Conservation (phyloP, 257 asterid genomes). For the Misopates orontium region DNA sequence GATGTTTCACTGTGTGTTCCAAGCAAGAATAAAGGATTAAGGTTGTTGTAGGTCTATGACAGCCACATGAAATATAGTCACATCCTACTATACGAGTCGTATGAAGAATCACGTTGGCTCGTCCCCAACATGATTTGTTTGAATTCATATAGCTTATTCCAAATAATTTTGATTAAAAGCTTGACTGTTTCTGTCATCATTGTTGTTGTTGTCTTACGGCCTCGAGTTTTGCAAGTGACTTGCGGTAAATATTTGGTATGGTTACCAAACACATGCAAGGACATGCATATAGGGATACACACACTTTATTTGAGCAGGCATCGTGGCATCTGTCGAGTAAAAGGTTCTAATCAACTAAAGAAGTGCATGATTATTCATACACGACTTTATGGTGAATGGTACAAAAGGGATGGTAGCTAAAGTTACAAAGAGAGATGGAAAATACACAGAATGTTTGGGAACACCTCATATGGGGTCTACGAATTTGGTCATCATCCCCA, state of each 20-base stretch:
- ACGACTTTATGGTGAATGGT: slow-evolving; percentile 39
- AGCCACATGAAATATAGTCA: too few relatives aligned
- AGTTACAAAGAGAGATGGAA: slow-evolving; percentile 25
- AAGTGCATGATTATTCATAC: slow-evolving; percentile 43
- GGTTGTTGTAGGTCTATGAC: too few relatives aligned
- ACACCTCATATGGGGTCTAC: slow-evolving; percentile 53
- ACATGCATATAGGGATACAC: slow-evolving; percentile 28
- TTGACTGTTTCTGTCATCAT: too few relatives aligned
- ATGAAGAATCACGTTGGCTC: too few relatives aligned
- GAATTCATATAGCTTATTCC: neutral
- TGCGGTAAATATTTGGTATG: neutral
- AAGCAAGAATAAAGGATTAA: too few relatives aligned
- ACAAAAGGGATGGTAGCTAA: slow-evolving; percentile 44
- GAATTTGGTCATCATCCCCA: slow-evolving; percentile 38
- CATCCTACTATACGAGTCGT: too few relatives aligned
- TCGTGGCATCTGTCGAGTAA: slow-evolving; percentile 40
- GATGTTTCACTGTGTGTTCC: too few relatives aligned
- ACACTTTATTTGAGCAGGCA: slow-evolving; percentile 33
- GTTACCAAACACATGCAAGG: slow-evolving; percentile 13
- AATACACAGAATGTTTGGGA: slow-evolving; percentile 44
- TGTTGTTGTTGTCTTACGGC: neutral
- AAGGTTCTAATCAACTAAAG: slow-evolving; percentile 39
- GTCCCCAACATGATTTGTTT: too few relatives aligned
- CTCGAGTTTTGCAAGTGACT: neutral
- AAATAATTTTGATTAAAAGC: neutral